Conservation (phyloP, 2,329 filamentous ascomycete species). For the Penicillium frequentans region DNA sequence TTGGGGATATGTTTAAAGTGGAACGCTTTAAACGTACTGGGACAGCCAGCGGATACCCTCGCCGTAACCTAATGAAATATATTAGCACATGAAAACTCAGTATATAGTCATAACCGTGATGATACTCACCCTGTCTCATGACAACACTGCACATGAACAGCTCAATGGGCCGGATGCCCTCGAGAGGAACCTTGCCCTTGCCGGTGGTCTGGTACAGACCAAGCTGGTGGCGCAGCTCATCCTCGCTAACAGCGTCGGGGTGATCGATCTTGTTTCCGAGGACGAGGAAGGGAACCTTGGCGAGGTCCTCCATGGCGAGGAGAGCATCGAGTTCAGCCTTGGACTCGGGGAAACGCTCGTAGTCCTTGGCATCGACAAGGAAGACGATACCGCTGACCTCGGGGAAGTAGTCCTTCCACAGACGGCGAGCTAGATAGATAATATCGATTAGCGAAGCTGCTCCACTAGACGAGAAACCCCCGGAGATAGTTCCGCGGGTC, state of each 20-base stretch:
- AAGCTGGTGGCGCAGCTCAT: conserved; percentile 87
- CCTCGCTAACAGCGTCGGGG: conserved; percentile 91
- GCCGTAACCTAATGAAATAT: conserved; percentile 64
- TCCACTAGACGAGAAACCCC: not conserved
- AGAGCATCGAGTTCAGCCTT: conserved; percentile 97
- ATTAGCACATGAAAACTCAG: not conserved
- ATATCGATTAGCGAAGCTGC: not conserved
- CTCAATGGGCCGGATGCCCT: conserved; percentile 93
- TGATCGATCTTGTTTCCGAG: conserved; percentile 99
- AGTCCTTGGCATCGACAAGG: conserved; percentile 95
- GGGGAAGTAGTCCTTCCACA: conserved; percentile 97
- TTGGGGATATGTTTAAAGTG: not conserved
- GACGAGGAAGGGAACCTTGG: conserved; percentile 93
- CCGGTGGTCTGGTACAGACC: conserved; percentile 95
- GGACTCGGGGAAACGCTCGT: conserved; percentile 88
- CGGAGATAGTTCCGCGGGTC: not conserved
- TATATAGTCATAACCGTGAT: not conserved
- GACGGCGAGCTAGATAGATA: conserved; percentile 67
- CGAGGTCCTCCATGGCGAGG: conserved; percentile 92
- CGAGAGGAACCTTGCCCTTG: conserved; percentile 89
- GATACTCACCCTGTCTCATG: conserved; percentile 79
- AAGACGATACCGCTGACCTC: conserved; percentile 97
- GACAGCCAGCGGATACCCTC: conserved; percentile 90
- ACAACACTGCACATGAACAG: conserved; percentile 99
- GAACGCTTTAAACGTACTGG: conserved; percentile 74